Evolutionary conservation across 2,329 filamentous ascomycete species (phyloP).

Genomic region (Helotiales sp.): DNA sequence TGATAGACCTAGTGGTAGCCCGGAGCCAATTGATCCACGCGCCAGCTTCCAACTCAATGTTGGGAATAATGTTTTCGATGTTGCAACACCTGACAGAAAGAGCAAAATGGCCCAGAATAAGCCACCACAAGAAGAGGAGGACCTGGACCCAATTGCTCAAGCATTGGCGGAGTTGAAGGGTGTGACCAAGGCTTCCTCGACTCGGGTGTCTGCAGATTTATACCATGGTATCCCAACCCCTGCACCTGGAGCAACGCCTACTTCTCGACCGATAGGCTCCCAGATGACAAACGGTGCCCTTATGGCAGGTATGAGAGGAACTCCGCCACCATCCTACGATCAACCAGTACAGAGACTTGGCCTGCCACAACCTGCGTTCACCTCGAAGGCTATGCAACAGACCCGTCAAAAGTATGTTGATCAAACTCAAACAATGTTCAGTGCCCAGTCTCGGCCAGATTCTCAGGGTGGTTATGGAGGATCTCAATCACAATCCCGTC

Average conservation of each 20-base stretch:
- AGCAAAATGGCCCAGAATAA: constrained; percentile 48
- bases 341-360: constrained; percentile 77
- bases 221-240: constrained; percentile 94
- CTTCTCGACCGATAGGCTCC: constrained; percentile 50
- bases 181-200: constrained; percentile 77
- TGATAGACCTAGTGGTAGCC: constrained; percentile 64
- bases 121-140: constrained; percentile 56
- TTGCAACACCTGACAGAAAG: constrained; percentile 75
- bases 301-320: constrained; percentile 67
- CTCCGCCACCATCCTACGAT: constrained; percentile 88
- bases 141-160: constrained; percentile 85
- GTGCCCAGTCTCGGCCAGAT: constrained; percentile 40
- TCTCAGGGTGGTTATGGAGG: constrained; percentile 42
- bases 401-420: constrained; percentile 86
- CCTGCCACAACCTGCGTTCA: constrained; percentile 89
- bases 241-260: constrained; percentile 56
- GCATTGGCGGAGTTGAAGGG: constrained; percentile 93
- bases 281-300: constrained; percentile 49
- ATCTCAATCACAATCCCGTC: constrained; percentile 54
- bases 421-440: constrained; percentile 83
- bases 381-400: constrained; percentile 93
- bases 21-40: constrained; percentile 87
- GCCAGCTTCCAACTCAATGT: constrained; percentile 93
- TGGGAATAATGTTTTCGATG: constrained; percentile 94
- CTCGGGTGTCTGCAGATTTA: constrained; percentile 90